Evolutionary conservation across 2,329 filamentous ascomycete species (phyloP).

Genomic region (Penicillium sclerotiorum): DNA sequence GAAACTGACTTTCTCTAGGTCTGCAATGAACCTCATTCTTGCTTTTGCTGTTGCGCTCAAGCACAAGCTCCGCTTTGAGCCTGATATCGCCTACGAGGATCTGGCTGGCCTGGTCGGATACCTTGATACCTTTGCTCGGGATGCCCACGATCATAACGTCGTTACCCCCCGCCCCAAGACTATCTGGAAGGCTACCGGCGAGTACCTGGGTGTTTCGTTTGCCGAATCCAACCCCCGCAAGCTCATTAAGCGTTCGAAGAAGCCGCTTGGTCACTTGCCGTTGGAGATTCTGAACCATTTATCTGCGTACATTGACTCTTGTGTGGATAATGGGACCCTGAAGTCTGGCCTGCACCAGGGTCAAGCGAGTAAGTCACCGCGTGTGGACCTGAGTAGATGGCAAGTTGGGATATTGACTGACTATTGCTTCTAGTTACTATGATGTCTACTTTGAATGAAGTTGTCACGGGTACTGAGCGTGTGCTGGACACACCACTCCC

Average conservation of each 20-base stretch:
- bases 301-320: constrained; percentile 65
- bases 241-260: constrained; percentile 70
- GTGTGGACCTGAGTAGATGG: background rate
- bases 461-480: constrained; percentile 71
- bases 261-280: constrained; percentile 79
- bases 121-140: constrained; percentile 73
- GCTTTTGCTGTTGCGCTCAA: constrained; percentile 76
- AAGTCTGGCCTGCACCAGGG: constrained; percentile 39
- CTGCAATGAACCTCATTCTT: constrained; percentile 74
- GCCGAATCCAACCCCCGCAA: constrained; percentile 78
- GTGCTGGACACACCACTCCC: constrained; percentile 81
- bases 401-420: background rate
- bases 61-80: constrained; percentile 82
- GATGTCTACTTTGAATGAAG: constrained; percentile 69
- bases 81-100: constrained; percentile 75
- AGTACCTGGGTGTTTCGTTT: constrained; percentile 76
- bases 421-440: constrained; percentile 60
- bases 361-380: constrained; percentile 36
- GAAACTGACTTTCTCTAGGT: no score
- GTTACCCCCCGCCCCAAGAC: constrained; percentile 47
- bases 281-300: constrained; percentile 78
- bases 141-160: constrained; percentile 51
- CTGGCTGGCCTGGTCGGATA: constrained; percentile 71
- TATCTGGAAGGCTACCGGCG: constrained; percentile 66
- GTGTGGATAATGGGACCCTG: constrained; percentile 51